These are phyloP conservation scores for Bruguiera sexangula DNA, from an alignment of 345 rosid species.

Conservation along the genomic window DNA sequence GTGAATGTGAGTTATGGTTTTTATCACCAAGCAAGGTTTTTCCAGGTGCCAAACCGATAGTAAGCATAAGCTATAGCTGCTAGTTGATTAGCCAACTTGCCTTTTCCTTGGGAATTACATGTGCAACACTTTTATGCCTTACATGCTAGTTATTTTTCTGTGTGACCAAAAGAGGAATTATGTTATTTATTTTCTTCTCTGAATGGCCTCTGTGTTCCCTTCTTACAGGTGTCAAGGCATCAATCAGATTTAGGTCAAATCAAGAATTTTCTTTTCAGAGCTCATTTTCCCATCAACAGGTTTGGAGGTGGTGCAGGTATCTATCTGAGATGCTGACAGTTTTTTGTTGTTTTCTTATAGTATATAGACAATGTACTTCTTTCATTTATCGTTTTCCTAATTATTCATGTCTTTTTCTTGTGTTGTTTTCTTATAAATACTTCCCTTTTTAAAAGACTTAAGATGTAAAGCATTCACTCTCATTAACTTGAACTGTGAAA, in stretches of 20 bases:
- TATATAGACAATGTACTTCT: neutral
- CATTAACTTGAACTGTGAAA: neutral
- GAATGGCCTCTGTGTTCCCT: neutral
- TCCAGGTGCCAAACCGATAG: too few species aligned
- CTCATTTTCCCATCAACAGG: constrained; percentile 38
- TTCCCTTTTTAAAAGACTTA: neutral
- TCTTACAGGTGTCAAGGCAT: constrained; percentile 51
- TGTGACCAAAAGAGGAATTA: neutral
- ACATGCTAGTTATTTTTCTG: neutral
- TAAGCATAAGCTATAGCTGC: neutral
- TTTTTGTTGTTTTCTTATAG: neutral
- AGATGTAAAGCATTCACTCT: neutral
- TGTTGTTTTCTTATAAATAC: neutral
- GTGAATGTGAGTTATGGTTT: neutral
- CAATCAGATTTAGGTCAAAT: constrained; percentile 45
- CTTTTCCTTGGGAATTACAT: too few species aligned
- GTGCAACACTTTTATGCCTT: too few species aligned
- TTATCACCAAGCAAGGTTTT: neutral
- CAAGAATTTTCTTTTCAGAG: constrained; percentile 38
- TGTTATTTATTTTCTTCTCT: neutral
- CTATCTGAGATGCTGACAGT: neutral
- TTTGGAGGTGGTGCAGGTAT: constrained; percentile 45
- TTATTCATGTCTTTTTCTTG: neutral
- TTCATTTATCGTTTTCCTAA: neutral
- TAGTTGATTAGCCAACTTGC: neutral